Evolutionary conservation across 2,329 filamentous ascomycete species (phyloP).

Genomic region (Penicillium sp.): DNA sequence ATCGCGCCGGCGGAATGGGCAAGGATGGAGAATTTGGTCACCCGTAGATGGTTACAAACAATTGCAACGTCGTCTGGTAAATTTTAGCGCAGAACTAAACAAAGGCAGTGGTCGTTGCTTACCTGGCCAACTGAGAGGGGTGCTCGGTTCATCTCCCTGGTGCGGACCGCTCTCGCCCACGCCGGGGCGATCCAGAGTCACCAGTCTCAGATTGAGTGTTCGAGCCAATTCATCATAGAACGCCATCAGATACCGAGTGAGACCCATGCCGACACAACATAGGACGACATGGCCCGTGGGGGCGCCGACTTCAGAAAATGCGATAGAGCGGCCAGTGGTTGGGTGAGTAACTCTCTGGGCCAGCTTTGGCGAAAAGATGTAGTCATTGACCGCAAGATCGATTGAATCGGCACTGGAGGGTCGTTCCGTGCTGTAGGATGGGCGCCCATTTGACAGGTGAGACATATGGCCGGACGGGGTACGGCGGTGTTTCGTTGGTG

Average conservation of each 20-base stretch:
- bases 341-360: conserved; percentile 86
- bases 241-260: conserved; percentile 91
- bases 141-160: conserved; percentile 68
- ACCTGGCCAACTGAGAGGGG: conserved; percentile 77
- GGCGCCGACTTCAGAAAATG: conserved; percentile 95
- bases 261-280: conserved; percentile 94
- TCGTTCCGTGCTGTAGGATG: conserved; percentile 61
- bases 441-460: conserved; percentile 38
- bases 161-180: conserved; percentile 89
- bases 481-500: conserved; percentile 35
- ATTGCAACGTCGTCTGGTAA: conserved; percentile 72
- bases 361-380: conserved; percentile 75
- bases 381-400: conserved; percentile 80
- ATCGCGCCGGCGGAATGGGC: conserved; percentile 98
- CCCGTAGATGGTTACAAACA: conserved; percentile 86
- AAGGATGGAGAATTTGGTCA: conserved; percentile 92
- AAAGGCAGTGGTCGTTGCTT: not conserved
- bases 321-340: conserved; percentile 80
- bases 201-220: conserved; percentile 81
- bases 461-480: conserved; percentile 39
- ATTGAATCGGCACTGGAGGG: conserved; percentile 79
- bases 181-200: conserved; percentile 89
- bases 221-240: conserved; percentile 95
- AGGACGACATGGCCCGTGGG: conserved; percentile 87
- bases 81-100: not conserved